Base-by-base conservation (phyloP, 1,284 basidiomycete genomes). In the Rhodotorula sp. region DNA sequence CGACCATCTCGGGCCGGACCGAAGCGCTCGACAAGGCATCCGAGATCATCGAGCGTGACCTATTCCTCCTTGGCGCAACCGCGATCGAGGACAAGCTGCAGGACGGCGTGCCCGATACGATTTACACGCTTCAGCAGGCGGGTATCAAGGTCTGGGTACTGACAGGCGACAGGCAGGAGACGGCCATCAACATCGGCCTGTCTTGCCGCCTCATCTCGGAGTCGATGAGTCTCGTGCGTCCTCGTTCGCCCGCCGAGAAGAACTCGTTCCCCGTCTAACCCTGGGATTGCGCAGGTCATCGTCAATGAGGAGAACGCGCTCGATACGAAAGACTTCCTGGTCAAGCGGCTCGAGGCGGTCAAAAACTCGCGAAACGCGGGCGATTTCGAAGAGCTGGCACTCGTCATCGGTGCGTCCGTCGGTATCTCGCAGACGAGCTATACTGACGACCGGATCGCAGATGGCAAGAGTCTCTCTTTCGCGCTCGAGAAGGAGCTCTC, bases 141-240 rank as follows among this genome's bases (percentile, higher is more conserved):
- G 96, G 96, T 0, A 98, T 99, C 82, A 98, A 98, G 85, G 89
- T 99, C 48, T 99, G 96, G 96, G 94, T 99, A 17, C 82, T 99
- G 59, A 99, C 96, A 1, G 96, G 96, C 3, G 96, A 99, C 81
- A 84, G 95, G 71, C 95, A 99, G 82, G 96, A 99, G 82, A 99
- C 96, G 3, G 96, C 96, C 20, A 98, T 99, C 82, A 99, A 99
- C 78, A 99, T 99, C 74, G 96, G 96, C 60, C 88, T 99, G 85
- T 94, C 92, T 2, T 99, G 95, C 83, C 87, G 93, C 70, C 81
- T 99, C 73, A 98, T 99, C 70, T 94, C 93, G 4, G 96, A 99
- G 82, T 94, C 92, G 22, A 99, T 99, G 96, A 98, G 96, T 79
- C 77, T 99, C 82, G 94, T 94, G 76, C 67, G 87, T 79, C 53